These are phyloP conservation scores for Paspalum vaginatum DNA, from an alignment of 176 grass and related monocot genomes.

Conservation along the genomic window DNA sequence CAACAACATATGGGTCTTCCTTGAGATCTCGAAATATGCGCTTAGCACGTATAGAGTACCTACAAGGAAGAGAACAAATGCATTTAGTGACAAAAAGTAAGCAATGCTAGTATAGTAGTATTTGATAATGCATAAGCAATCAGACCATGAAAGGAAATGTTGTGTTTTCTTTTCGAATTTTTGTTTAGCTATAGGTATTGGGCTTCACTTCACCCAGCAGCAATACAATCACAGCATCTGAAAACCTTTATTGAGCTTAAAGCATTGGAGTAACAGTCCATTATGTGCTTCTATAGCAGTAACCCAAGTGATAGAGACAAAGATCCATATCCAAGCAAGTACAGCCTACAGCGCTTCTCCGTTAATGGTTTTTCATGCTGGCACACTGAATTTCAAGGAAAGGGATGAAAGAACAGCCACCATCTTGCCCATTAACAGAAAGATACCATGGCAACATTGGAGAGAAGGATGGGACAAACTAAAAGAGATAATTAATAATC, in stretches of 20 bases:
- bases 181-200: not conserved
- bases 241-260: not conserved
- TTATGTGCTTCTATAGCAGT: not conserved
- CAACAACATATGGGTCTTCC: slow-evolving; percentile 77
- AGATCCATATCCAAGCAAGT: not conserved
- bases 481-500: slow-evolving; percentile 4
- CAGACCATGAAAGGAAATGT: not conserved
- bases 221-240: not conserved
- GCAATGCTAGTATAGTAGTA: not conserved
- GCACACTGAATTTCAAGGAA: not conserved
- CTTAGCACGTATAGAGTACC: slow-evolving; percentile 76
- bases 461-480: not conserved
- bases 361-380: not conserved
- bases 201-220: not conserved
- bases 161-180: not conserved
- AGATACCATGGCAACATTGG: not conserved
- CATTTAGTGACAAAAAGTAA: slow-evolving; percentile 13
- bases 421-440: not conserved
- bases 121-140: not conserved
- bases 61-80: slow-evolving; percentile 38
- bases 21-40: slow-evolving; percentile 74
- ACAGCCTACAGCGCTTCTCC: not conserved
- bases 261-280: not conserved
- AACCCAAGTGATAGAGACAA: slow-evolving; percentile 4
- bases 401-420: not conserved